phyloP scores from a whole-genome alignment of 202 grass and related monocot genomes.

The Musa balbisiana region DNA sequence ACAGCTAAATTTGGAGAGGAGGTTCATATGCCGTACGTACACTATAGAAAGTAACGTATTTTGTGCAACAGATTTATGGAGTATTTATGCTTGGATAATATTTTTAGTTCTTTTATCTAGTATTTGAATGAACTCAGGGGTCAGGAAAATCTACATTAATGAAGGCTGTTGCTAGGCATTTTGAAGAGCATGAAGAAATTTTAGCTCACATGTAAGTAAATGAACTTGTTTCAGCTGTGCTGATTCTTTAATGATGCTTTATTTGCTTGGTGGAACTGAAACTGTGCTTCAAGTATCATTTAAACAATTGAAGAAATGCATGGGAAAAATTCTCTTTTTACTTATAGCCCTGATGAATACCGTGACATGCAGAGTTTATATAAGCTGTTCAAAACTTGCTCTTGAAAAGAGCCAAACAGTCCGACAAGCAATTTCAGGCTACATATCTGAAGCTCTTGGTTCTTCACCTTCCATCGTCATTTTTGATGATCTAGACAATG shows the following conservation, averaged over 20 bases:
- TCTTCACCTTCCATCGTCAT: slow-evolving; percentile 73
- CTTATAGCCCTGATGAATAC: slow-evolving; percentile 2
- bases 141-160: slow-evolving; percentile 90
- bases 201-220: slow-evolving; percentile 61
- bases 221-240: not conserved
- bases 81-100: not conserved
- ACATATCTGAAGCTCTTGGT: slow-evolving; percentile 57
- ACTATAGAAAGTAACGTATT: not conserved
- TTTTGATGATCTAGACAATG: slow-evolving; percentile 86
- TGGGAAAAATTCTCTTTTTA: slow-evolving; percentile 15
- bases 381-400: slow-evolving; percentile 79
- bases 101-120: not conserved
- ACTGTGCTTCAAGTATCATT: not conserved
- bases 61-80: not conserved
- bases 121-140: slow-evolving; percentile 38
- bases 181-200: slow-evolving; percentile 68
- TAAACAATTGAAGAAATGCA: not conserved
- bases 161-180: slow-evolving; percentile 66
- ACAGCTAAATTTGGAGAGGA: not conserved
- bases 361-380: slow-evolving; percentile 56
- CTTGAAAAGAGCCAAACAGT: slow-evolving; percentile 60
- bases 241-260: not conserved
- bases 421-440: slow-evolving; percentile 52
- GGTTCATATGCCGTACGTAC: not conserved
- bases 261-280: not conserved